A percentile compares a stretch with the other conserved stretches of the same genome.
phyloP scores from a whole-genome alignment of 768 basidiomycete genomes.

The Leccinum variicolor region DNA sequence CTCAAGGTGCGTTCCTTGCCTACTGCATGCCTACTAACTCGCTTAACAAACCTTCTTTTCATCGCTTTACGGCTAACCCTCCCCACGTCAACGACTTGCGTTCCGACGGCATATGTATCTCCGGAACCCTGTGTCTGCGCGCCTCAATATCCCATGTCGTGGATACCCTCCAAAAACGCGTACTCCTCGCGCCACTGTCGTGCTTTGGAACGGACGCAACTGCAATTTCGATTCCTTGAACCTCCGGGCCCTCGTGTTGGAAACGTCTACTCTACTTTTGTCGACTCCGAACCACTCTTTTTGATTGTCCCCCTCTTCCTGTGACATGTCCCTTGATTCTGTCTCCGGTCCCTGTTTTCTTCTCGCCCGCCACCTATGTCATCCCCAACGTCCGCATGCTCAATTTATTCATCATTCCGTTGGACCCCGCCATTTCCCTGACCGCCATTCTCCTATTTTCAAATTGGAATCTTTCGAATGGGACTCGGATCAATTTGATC shows the following conservation, averaged over 20 bases:
- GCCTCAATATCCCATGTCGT: slow-evolving; percentile 10
- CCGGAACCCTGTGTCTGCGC: slow-evolving; percentile 17
- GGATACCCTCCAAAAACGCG: neutral
- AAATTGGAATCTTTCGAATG: slow-evolving; percentile 13
- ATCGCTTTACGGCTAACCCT: slow-evolving; percentile 13
- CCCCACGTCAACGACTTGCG: neutral
- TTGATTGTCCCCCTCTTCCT: neutral
- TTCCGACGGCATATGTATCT: slow-evolving; percentile 14
- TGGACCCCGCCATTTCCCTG: slow-evolving; percentile 1
- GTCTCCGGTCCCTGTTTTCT: neutral
- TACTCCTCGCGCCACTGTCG: slow-evolving; percentile 2
- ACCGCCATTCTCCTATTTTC: slow-evolving; percentile 2
- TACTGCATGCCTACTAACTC: slow-evolving; percentile 2
- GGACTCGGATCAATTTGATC: slow-evolving; percentile 1
- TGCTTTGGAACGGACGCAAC: slow-evolving; percentile 15
- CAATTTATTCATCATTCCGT: slow-evolving; percentile 3
- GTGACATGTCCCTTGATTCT: neutral
- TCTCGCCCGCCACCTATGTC: neutral
- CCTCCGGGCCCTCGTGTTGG: slow-evolving; percentile 30
- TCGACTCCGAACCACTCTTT: slow-evolving; percentile 1
- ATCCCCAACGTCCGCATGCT: neutral
- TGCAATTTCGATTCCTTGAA: slow-evolving; percentile 19
- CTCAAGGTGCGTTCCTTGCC: slow-evolving; percentile 61
- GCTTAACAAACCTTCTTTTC: slow-evolving; percentile 19
- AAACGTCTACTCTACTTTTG: slow-evolving; percentile 3